These are phyloP conservation scores for Akanthomyces lecanii DNA, from an alignment of 2,329 filamentous ascomycete genomes.

Conservation along the genomic window DNA sequence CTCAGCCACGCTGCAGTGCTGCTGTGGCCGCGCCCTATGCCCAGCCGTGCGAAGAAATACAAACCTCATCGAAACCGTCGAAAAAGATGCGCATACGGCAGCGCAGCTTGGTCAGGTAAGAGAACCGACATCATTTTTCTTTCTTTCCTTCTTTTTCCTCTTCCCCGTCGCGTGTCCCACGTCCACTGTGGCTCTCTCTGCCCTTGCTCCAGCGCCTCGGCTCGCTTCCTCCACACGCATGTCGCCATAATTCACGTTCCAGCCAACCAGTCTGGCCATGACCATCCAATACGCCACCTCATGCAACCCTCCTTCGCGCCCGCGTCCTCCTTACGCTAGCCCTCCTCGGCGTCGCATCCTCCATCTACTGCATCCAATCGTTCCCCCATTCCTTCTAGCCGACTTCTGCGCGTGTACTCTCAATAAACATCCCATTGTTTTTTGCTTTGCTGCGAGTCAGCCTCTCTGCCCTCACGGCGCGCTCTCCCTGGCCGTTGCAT, in stretches of 20 bases:
- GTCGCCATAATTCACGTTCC: slow-evolving; percentile 13
- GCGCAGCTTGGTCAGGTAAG: slow-evolving; percentile 89
- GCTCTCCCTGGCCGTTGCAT: not conserved
- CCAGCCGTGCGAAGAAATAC: slow-evolving; percentile 77
- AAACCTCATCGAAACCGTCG: slow-evolving; percentile 70
- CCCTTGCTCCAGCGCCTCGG: slow-evolving; percentile 1
- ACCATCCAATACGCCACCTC: not conserved
- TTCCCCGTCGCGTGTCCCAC: slow-evolving; percentile 14
- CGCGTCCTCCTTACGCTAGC: not conserved
- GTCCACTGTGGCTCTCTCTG: not conserved
- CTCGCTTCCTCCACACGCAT: slow-evolving; percentile 6
- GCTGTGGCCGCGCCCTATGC: slow-evolving; percentile 79
- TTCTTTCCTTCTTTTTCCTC: slow-evolving; percentile 13
- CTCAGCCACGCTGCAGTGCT: slow-evolving; percentile 58
- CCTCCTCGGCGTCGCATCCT: not conserved
- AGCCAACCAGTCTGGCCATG: not conserved
- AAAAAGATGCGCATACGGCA: slow-evolving; percentile 82
- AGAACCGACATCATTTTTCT: slow-evolving; percentile 26
- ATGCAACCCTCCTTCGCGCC: not conserved
- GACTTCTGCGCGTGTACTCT: not conserved
- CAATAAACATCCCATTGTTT: slow-evolving; percentile 4
- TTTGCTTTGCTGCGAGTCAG: slow-evolving; percentile 1
- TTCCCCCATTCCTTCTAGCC: not conserved
- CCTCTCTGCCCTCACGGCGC: not conserved
- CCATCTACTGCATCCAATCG: not conserved